A percentile compares a stretch with the other conserved stretches of the same genome.
These are phyloP conservation scores for Sextonia rubra DNA, from an alignment of 164 flowering plant species.

Conservation along the genomic window DNA sequence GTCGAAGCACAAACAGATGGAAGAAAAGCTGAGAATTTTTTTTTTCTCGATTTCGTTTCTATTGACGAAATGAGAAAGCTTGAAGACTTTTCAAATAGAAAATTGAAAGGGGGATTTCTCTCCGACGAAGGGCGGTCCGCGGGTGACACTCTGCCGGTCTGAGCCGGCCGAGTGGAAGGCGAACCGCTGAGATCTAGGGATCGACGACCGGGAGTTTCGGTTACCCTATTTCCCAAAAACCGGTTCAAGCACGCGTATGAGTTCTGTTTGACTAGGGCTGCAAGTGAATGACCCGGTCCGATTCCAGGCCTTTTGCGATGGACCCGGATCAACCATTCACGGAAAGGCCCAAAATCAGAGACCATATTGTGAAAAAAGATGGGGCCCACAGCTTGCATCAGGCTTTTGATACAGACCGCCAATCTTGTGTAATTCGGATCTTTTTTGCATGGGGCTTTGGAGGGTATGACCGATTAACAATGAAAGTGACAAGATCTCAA, in stretches of 20 bases:
- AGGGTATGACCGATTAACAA: too few relatives aligned
- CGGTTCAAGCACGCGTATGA: constrained; percentile 1
- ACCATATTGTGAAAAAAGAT: background rate
- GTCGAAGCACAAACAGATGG: too few relatives aligned
- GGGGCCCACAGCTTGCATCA: too few relatives aligned
- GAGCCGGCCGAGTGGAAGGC: constrained; percentile 8
- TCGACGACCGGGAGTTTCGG: constrained; percentile 6
- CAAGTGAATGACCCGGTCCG: constrained; percentile 15
- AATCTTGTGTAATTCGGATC: background rate
- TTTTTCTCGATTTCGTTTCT: too few relatives aligned
- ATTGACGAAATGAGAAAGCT: too few relatives aligned
- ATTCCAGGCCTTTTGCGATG: background rate
- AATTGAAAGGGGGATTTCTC: too few relatives aligned
- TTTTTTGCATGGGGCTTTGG: too few relatives aligned
- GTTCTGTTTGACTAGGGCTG: constrained; percentile 3
- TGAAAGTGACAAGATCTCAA: too few relatives aligned
- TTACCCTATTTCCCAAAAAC: background rate
- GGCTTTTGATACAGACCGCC: background rate
- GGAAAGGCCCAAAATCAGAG: too few relatives aligned
- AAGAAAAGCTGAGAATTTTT: too few relatives aligned
- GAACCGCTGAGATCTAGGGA: constrained; percentile 14
- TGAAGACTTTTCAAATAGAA: too few relatives aligned
- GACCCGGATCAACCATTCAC: background rate
- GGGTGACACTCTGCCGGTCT: constrained; percentile 3
- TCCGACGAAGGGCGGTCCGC: too few relatives aligned